Percentiles rank a stretch among this genome's conserved stretches.
phyloP scores from a whole-genome alignment of 306 rosid species.

The Malus sieversii region DNA sequence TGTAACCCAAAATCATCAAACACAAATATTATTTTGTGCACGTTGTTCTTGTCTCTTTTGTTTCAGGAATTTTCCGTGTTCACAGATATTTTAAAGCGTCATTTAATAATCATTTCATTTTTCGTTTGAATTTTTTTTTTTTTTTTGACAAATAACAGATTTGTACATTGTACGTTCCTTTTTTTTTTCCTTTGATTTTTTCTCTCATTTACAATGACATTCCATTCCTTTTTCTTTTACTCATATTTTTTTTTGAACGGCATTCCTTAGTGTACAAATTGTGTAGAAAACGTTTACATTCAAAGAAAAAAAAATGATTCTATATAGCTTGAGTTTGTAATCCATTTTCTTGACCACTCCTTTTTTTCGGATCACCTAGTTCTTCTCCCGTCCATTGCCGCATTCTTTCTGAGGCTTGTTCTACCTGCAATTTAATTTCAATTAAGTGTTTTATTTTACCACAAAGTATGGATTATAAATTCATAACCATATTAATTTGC shows the following conservation, averaged over 20 bases:
- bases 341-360: constrained; percentile 10
- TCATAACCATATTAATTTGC: background rate
- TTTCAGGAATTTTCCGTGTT: too few relatives aligned
- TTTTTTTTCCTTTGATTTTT: too few relatives aligned
- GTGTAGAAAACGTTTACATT: background rate
- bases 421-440: constrained; percentile 51
- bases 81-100: too few relatives aligned
- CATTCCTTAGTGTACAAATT: background rate
- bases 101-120: too few relatives aligned
- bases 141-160: background rate
- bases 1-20: too few relatives aligned
- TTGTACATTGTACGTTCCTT: background rate
- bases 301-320: background rate
- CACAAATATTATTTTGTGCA: too few relatives aligned
- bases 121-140: too few relatives aligned
- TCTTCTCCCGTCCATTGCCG: constrained; percentile 61
- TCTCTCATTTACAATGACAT: background rate
- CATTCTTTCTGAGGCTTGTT: constrained; percentile 70
- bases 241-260: background rate
- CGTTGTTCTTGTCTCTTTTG: too few relatives aligned
- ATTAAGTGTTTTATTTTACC: background rate
- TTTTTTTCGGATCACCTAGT: background rate
- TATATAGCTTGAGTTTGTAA: constrained; percentile 3
- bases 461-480: background rate
- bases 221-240: background rate